These are phyloP conservation scores for Violaceomyces palustris DNA, from an alignment of 1,284 basidiomycete species.

Conservation along the genomic window DNA sequence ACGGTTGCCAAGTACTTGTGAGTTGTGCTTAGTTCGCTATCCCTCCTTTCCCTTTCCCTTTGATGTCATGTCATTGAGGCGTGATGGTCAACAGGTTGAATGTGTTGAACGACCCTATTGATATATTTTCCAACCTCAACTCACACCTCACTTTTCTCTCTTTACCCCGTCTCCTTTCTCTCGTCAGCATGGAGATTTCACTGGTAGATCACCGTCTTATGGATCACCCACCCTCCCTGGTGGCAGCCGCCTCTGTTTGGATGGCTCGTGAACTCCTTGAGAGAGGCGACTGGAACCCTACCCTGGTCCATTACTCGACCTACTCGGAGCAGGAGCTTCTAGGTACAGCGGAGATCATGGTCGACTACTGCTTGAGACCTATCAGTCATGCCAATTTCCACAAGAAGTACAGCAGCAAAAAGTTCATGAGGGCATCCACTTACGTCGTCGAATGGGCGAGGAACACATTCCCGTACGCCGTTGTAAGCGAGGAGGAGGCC, in stretches of 20 bases:
- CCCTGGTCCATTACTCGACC: conserved; percentile 80
- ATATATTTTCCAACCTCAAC: no score
- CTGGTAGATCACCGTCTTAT: conserved; percentile 82
- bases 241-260: conserved; percentile 87
- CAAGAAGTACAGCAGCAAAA: conserved; percentile 52
- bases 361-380: conserved; percentile 64
- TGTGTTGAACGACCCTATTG: no score
- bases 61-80: no score
- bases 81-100: no score
- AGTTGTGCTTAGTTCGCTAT: no score
- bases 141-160: no score
- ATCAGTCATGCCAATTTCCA: conserved; percentile 42
- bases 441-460: conserved; percentile 49
- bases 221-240: conserved; percentile 71
- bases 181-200: conserved; percentile 82
- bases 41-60: no score
- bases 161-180: no score
- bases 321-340: conserved; percentile 79
- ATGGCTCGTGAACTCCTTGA: conserved; percentile 79
- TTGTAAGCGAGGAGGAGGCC: conserved; percentile 25
- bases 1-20: conserved; percentile 76
- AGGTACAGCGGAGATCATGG: conserved; percentile 84
- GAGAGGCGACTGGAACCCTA: conserved; percentile 75
- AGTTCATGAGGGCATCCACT: conserved; percentile 49
- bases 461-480: conserved; percentile 39